phyloP scores from a whole-genome alignment of 495 filamentous ascomycete genomes.

The Penicillium waksmanii region DNA sequence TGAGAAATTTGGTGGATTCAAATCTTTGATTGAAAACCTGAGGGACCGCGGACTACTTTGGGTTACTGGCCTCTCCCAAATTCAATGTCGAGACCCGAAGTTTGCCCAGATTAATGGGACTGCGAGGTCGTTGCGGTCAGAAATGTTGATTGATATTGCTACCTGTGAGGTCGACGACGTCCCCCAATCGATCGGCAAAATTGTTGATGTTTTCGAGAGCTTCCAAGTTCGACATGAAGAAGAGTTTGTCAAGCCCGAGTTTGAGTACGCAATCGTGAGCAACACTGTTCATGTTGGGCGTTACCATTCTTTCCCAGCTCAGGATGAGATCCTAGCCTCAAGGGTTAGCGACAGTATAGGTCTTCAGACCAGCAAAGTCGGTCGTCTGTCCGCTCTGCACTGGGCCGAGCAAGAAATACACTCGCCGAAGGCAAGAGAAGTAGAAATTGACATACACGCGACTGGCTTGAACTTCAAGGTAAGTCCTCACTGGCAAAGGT shows the following conservation, averaged over 20 bases:
- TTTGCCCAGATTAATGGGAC: constrained; percentile 41
- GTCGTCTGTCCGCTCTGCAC: constrained; percentile 46
- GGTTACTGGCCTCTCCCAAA: constrained; percentile 39
- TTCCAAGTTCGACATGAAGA: background rate
- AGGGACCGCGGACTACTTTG: constrained; percentile 27
- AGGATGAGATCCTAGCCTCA: constrained; percentile 13
- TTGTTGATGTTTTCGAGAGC: constrained; percentile 24
- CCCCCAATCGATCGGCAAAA: constrained; percentile 7
- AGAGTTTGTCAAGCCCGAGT: background rate
- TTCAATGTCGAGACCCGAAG: constrained; percentile 40
- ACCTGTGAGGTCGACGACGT: constrained; percentile 45
- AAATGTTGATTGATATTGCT: constrained; percentile 43
- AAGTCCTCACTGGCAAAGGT: background rate
- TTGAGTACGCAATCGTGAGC: background rate
- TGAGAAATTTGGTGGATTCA: constrained; percentile 25
- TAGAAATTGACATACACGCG: constrained; percentile 36
- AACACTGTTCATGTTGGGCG: constrained; percentile 29
- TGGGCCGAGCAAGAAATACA: constrained; percentile 40
- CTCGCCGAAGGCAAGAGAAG: constrained; percentile 15
- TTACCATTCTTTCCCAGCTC: constrained; percentile 22
- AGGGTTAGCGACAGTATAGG: constrained; percentile 6
- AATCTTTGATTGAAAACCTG: constrained; percentile 10
- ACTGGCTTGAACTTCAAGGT: constrained; percentile 40
- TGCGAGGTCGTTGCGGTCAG: constrained; percentile 45
- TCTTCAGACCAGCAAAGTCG: constrained; percentile 18